phyloP scores from a whole-genome alignment of 306 rosid genomes.

The Morella rubra region DNA sequence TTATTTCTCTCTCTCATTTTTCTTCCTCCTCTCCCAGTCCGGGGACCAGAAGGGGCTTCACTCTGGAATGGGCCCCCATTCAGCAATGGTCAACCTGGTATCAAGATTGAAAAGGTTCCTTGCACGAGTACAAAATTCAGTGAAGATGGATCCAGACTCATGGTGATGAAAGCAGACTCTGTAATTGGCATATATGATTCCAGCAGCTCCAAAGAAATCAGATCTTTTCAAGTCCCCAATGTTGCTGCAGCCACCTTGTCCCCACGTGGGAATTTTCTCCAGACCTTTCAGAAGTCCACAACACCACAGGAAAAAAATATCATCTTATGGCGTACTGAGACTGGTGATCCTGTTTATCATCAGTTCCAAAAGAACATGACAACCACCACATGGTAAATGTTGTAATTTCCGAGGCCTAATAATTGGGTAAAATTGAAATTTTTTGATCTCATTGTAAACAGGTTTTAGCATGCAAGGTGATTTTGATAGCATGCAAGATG shows the following conservation, averaged over 20 bases:
- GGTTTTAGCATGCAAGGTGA: no score
- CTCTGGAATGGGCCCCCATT: constrained; percentile 91
- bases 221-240: constrained; percentile 66
- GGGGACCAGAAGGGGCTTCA: constrained; percentile 65
- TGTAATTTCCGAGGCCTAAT: not conserved
- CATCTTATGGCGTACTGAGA: constrained; percentile 57
- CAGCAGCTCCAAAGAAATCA: constrained; percentile 49
- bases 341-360: constrained; percentile 60
- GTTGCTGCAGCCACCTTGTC: constrained; percentile 61
- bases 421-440: not conserved
- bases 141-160: constrained; percentile 68
- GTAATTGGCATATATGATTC: constrained; percentile 52
- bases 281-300: constrained; percentile 68
- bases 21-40: constrained; percentile 46
- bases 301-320: constrained; percentile 78
- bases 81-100: constrained; percentile 48
- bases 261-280: constrained; percentile 70
- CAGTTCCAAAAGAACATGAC: constrained; percentile 74
- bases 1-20: constrained; percentile 2
- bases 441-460: not conserved
- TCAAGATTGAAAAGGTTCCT: constrained; percentile 60
- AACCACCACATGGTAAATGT: constrained; percentile 60
- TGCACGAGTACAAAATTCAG: constrained; percentile 64
- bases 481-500: not conserved
- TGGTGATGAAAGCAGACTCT: constrained; percentile 64